Evolutionary conservation across 1,139 yeast genomes (phyloP).

Genomic region (Magnusiomyces ingens): DNA sequence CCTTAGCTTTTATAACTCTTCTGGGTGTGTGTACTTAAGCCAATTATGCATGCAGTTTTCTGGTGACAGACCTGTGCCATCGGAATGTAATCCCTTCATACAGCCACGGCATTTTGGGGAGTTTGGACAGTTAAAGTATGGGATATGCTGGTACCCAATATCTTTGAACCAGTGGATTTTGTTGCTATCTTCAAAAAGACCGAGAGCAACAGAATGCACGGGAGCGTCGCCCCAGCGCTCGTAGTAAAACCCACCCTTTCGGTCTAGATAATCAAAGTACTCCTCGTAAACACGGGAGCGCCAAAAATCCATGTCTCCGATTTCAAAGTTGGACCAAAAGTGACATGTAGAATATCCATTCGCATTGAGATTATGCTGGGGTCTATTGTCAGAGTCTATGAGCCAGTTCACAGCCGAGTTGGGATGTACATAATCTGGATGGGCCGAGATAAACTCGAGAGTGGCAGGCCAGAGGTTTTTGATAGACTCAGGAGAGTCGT

Average conservation of each 20-base stretch:
- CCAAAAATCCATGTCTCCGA: constrained; percentile 76
- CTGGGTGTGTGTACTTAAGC: constrained; percentile 38
- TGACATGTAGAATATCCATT: constrained; percentile 79
- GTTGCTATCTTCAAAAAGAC: constrained; percentile 60
- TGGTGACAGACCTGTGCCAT: constrained; percentile 41
- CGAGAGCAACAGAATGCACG: constrained; percentile 69
- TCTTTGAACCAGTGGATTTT: constrained; percentile 84
- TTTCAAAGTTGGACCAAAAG: constrained; percentile 80
- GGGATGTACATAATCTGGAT: constrained; percentile 55
- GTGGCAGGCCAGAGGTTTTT: constrained; percentile 65
- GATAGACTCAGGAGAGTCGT: constrained; percentile 61
- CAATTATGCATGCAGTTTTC: constrained; percentile 71
- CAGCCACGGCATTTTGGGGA: constrained; percentile 39
- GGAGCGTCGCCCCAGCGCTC: constrained; percentile 95
- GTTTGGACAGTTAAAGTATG: constrained; percentile 60
- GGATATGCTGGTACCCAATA: constrained; percentile 68
- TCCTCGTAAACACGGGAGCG: constrained; percentile 55
- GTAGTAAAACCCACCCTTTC: constrained; percentile 71
- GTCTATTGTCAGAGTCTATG: constrained; percentile 42
- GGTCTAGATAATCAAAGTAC: constrained; percentile 61
- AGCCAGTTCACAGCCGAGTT: constrained; percentile 70
- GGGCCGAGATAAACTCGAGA: constrained; percentile 45
- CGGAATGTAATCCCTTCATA: constrained; percentile 40
- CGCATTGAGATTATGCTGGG: constrained; percentile 43
- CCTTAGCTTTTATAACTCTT: constrained; percentile 1